phyloP scores from a whole-genome alignment of 768 basidiomycete genomes.

The Dentipellis fragilis region DNA sequence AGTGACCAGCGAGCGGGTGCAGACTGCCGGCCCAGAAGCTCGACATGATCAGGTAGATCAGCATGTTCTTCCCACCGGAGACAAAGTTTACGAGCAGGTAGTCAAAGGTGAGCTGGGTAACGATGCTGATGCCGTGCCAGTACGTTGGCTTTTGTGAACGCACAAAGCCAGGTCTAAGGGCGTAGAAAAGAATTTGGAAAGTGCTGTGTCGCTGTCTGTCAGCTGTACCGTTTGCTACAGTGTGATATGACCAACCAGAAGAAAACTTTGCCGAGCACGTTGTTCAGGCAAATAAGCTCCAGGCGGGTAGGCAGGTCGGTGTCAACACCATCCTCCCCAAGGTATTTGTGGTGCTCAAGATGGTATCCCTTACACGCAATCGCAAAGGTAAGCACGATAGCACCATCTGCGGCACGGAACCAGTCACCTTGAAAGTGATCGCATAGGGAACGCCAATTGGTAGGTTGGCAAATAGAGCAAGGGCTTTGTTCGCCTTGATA shows the following conservation, averaged over 20 bases:
- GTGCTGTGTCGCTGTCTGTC: conserved; percentile 40
- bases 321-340: conserved; percentile 94
- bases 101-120: conserved; percentile 63
- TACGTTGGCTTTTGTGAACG: conserved; percentile 68
- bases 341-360: conserved; percentile 91
- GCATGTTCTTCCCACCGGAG: conserved; percentile 30
- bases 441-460: conserved; percentile 94
- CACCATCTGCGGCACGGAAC: not conserved
- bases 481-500: conserved; percentile 70
- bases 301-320: conserved; percentile 86
- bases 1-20: conserved; percentile 94
- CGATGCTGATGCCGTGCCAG: conserved; percentile 81
- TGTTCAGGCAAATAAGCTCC: conserved; percentile 82
- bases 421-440: conserved; percentile 81
- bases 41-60: conserved; percentile 78
- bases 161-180: conserved; percentile 88
- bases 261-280: conserved; percentile 96
- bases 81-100: conserved; percentile 44
- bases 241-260: conserved; percentile 54
- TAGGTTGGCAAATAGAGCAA: conserved; percentile 87
- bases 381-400: not conserved
- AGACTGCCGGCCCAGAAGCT: conserved; percentile 96
- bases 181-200: conserved; percentile 98
- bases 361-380: conserved; percentile 62
- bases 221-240: not conserved